Conservation (phyloP, 2,329 filamentous ascomycete genomes). For the Pseudocercospora musae region DNA sequence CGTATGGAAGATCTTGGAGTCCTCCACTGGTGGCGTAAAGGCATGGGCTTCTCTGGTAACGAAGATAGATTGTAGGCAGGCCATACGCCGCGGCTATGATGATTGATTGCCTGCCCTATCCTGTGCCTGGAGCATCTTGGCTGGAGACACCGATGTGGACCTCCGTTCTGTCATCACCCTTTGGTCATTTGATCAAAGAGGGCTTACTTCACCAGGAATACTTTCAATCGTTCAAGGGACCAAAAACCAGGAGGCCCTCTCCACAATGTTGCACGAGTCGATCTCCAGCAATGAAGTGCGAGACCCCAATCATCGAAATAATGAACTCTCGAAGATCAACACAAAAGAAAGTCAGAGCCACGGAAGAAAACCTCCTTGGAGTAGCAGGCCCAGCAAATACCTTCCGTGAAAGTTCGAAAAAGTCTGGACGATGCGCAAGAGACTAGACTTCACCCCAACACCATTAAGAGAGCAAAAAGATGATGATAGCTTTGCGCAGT, state of each 20-base stretch:
- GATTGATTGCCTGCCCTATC: background rate
- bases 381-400: too few relatives aligned
- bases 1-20: conserved; percentile 61
- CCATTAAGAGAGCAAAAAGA: conserved; percentile 2
- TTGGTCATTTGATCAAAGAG: too few relatives aligned
- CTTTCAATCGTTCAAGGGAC: background rate
- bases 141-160: background rate
- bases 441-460: background rate
- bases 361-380: too few relatives aligned
- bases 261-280: too few relatives aligned
- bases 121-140: background rate
- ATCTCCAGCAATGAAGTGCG: too few relatives aligned
- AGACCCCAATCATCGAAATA: too few relatives aligned
- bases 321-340: too few relatives aligned
- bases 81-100: too few relatives aligned
- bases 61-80: conserved; percentile 24
- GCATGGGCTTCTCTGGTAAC: conserved; percentile 55
- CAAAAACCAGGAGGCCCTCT: background rate
- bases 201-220: background rate
- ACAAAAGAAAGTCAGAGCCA: too few relatives aligned
- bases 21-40: conserved; percentile 63
- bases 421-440: background rate
- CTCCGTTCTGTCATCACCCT: too few relatives aligned
- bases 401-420: background rate
- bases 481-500: conserved; percentile 13